A percentile compares a stretch with the other conserved stretches of the same genome.
Evolutionary conservation across 805 yeast genomes (phyloP).

Genomic region (Wickerhamiella dianesei): DNA sequence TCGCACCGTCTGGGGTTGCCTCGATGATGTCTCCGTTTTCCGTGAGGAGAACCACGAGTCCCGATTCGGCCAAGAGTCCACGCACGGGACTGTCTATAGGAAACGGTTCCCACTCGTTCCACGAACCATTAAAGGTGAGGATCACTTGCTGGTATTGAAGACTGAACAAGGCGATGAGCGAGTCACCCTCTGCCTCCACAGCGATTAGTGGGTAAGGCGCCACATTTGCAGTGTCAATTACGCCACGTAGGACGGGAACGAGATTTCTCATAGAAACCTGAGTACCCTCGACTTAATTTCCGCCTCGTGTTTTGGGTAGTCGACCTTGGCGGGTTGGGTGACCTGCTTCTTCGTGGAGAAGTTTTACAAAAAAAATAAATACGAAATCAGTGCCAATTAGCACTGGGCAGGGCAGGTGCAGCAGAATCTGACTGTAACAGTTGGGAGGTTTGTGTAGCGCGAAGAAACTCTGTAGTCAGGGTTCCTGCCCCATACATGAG

Average conservation of each 20-base stretch:
- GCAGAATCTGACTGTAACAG: background rate
- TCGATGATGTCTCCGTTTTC: conserved; percentile 58
- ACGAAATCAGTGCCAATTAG: background rate
- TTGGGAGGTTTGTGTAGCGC: background rate
- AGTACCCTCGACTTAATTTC: too few species aligned
- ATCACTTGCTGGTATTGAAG: background rate
- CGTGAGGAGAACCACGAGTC: conserved; percentile 52
- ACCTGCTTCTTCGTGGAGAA: too few species aligned
- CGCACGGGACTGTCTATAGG: conserved; percentile 3
- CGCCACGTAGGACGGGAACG: conserved; percentile 9
- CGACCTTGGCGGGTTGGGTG: too few species aligned
- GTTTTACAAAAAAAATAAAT: background rate
- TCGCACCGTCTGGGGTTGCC: conserved; percentile 41
- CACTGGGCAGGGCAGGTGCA: background rate
- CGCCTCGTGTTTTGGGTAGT: too few species aligned
- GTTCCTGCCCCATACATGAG: background rate
- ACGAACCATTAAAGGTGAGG: background rate
- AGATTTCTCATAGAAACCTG: conserved; percentile 10
- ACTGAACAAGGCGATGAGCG: conserved; percentile 4
- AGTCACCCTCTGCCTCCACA: conserved; percentile 5
- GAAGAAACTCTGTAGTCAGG: too few species aligned
- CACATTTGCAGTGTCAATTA: conserved; percentile 2
- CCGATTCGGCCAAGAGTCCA: conserved; percentile 39
- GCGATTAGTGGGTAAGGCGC: conserved; percentile 5
- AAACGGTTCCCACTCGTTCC: conserved; percentile 8